Conservation (phyloP, 1,284 basidiomycete genomes). For the Macrocystidia cucumis region DNA sequence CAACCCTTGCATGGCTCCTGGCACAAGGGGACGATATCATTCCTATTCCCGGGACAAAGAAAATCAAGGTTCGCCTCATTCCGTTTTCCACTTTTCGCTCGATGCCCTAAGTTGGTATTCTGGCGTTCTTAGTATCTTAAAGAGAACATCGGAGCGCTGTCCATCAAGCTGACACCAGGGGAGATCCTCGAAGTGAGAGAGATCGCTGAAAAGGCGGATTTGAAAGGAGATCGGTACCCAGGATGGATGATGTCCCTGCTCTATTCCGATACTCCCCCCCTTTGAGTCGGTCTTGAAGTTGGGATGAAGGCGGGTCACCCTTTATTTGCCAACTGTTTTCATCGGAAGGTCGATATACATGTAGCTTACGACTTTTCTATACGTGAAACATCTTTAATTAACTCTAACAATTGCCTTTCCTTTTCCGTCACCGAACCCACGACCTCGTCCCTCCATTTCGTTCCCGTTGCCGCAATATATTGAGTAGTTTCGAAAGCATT, state of each 20-base stretch:
- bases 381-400: neutral
- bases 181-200: constrained; percentile 20
- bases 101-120: too few relatives aligned
- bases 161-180: constrained; percentile 17
- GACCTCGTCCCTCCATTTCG: constrained; percentile 21
- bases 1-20: constrained; percentile 34
- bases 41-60: neutral
- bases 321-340: too few relatives aligned
- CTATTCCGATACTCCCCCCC: too few relatives aligned
- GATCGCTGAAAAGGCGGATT: constrained; percentile 16
- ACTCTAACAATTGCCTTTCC: constrained; percentile 4
- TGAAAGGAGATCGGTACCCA: constrained; percentile 15
- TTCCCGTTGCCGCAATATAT: constrained; percentile 20
- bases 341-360: too few relatives aligned
- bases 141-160: constrained; percentile 21
- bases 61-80: constrained; percentile 1
- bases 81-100: constrained; percentile 17
- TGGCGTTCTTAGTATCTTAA: constrained; percentile 17
- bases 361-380: too few relatives aligned
- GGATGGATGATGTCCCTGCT: too few relatives aligned
- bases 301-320: too few relatives aligned
- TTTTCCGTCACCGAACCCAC: constrained; percentile 11
- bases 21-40: constrained; percentile 7
- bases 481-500: constrained; percentile 16
- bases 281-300: too few relatives aligned